A percentile compares a stretch with the other conserved stretches of the same genome.
Conservation (phyloP, 805 yeast genomes). For the Wickerhamiella kazuoi region DNA sequence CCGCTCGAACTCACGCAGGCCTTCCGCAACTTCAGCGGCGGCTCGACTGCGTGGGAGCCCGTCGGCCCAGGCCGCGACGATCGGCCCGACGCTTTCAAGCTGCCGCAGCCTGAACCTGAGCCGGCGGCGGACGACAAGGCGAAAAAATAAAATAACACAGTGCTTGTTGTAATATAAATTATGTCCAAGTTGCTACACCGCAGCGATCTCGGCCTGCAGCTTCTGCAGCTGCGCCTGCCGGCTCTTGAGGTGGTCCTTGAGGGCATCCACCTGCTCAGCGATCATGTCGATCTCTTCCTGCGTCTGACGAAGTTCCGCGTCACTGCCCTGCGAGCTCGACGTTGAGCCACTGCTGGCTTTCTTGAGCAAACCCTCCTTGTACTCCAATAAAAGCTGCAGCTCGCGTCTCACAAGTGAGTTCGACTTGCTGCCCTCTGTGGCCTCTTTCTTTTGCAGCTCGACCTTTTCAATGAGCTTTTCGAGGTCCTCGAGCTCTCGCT, state of each 20-base stretch:
- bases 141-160: conserved; percentile 13
- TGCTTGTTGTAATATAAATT: not conserved
- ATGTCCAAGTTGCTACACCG: conserved; percentile 1
- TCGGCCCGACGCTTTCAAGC: conserved; percentile 63
- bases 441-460: conserved; percentile 19
- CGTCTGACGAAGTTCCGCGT: conserved; percentile 10
- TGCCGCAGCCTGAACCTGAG: conserved; percentile 71
- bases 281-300: conserved; percentile 47
- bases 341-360: conserved; percentile 8
- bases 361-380: conserved; percentile 45
- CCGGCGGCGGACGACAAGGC: conserved; percentile 29
- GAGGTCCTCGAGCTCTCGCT: conserved; percentile 58
- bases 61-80: conserved; percentile 74
- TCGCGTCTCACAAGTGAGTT: conserved; percentile 37
- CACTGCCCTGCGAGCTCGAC: conserved; percentile 4
- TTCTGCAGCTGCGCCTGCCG: conserved; percentile 44
- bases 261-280: conserved; percentile 54
- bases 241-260: conserved; percentile 47
- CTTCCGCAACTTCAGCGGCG: conserved; percentile 77
- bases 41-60: conserved; percentile 81
- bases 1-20: conserved; percentile 86
- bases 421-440: conserved; percentile 11
- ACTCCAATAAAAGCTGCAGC: conserved; percentile 63
- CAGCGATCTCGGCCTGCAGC: conserved; percentile 21
- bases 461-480: conserved; percentile 49